Percentiles rank a stretch among this genome's conserved stretches.
These are phyloP conservation scores for Phaeodactylum tricornutum DNA, from an alignment of 108 stramenopile genomes.

Conservation along the genomic window DNA sequence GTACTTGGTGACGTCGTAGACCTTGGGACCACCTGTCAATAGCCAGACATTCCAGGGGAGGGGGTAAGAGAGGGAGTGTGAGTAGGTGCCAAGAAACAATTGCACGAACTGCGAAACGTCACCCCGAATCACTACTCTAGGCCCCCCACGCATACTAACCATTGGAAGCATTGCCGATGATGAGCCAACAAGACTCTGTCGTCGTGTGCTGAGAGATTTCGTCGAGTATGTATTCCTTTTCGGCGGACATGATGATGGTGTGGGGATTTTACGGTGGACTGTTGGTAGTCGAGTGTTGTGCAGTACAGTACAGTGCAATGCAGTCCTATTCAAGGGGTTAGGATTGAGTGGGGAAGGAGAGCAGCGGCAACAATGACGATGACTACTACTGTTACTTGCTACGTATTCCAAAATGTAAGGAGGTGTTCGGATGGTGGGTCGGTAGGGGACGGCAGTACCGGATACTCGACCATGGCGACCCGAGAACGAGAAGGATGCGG, in stretches of 20 bases:
- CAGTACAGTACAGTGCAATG: too few relatives aligned
- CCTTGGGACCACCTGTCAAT: conserved; percentile 80
- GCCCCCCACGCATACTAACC: conserved; percentile 37
- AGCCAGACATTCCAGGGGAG: not conserved
- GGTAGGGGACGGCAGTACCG: too few relatives aligned
- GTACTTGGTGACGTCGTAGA: conserved; percentile 96
- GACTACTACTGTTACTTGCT: too few relatives aligned
- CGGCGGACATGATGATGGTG: conserved; percentile 1
- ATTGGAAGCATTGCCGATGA: conserved; percentile 88
- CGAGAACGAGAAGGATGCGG: too few relatives aligned
- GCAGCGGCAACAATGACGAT: too few relatives aligned
- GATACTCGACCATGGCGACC: too few relatives aligned
- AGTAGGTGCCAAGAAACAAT: not conserved
- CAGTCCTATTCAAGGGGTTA: too few relatives aligned
- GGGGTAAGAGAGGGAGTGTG: not conserved
- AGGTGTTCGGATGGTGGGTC: too few relatives aligned
- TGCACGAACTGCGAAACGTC: not conserved
- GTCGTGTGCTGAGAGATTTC: conserved; percentile 90
- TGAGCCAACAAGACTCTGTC: conserved; percentile 86
- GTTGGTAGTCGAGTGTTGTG: too few relatives aligned
- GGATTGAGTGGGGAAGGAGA: too few relatives aligned
- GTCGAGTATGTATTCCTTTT: conserved; percentile 71
- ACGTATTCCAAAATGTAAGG: too few relatives aligned
- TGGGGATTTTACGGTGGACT: too few relatives aligned
- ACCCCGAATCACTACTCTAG: not conserved